Conservation (phyloP, 1,284 basidiomycete species). For the Marasmius sp. region DNA sequence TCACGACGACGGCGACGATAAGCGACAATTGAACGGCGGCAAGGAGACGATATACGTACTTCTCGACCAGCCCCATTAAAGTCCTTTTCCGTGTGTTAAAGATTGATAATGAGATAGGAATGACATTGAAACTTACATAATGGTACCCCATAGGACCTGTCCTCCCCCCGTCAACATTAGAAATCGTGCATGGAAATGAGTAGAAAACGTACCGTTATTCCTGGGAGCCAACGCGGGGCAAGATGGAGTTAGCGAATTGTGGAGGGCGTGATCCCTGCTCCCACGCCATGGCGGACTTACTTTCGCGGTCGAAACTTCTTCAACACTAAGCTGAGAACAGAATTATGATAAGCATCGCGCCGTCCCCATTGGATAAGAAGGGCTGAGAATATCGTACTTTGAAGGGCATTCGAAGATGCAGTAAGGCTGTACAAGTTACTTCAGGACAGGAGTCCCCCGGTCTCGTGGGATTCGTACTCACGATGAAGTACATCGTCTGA, state of each 20-base stretch:
- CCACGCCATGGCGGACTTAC: slow-evolving; percentile 22
- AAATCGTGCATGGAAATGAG: not conserved
- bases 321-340: slow-evolving; percentile 41
- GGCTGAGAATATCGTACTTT: slow-evolving; percentile 39
- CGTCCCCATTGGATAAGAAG: not conserved
- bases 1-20: not conserved
- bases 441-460: not conserved
- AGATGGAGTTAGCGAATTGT: not conserved
- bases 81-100: slow-evolving; percentile 38
- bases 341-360: not conserved
- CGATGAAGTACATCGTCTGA: slow-evolving; percentile 72
- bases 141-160: slow-evolving; percentile 48
- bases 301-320: slow-evolving; percentile 52
- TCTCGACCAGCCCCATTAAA: slow-evolving; percentile 67
- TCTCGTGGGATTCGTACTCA: slow-evolving; percentile 29
- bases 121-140: slow-evolving; percentile 36
- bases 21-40: slow-evolving; percentile 3
- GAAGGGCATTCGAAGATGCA: slow-evolving; percentile 62
- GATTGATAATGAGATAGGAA: not conserved
- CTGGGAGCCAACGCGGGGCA: slow-evolving; percentile 35
- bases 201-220: slow-evolving; percentile 38
- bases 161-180: slow-evolving; percentile 5
- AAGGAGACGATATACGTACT: slow-evolving; percentile 31
- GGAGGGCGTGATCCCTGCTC: not conserved
- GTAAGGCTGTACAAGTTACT: slow-evolving; percentile 44